These are phyloP conservation scores for Agrocybe chaxingu DNA, from an alignment of 768 basidiomycete genomes.

Conservation along the genomic window DNA sequence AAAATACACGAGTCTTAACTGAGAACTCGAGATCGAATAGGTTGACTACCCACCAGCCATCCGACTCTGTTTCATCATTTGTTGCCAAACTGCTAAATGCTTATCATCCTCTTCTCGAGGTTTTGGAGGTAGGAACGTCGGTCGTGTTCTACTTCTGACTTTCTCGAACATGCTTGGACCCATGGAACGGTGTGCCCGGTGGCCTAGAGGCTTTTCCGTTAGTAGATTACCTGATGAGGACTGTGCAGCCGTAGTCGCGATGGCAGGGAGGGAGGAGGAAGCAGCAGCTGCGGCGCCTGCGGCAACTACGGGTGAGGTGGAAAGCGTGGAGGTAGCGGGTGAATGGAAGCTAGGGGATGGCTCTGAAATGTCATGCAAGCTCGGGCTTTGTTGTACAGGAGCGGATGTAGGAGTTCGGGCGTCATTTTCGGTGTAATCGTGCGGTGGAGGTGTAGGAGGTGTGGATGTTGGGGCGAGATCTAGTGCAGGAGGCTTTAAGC, in stretches of 20 bases:
- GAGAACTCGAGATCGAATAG: neutral
- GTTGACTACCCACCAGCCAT: constrained; percentile 52
- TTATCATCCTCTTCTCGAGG: constrained; percentile 70
- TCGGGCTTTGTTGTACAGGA: neutral
- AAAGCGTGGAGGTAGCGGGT: too few species aligned
- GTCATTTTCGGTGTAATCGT: constrained; percentile 1
- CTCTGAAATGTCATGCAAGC: neutral
- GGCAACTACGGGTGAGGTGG: too few species aligned
- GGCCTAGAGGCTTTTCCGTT: constrained; percentile 28
- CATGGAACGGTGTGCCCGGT: constrained; percentile 47
- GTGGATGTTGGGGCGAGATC: too few species aligned
- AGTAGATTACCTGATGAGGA: constrained; percentile 13
- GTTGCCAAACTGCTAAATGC: constrained; percentile 82
- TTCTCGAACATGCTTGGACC: constrained; percentile 76
- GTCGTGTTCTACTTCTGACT: constrained; percentile 82
- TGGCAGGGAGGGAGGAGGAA: constrained; percentile 12
- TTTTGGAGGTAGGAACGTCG: constrained; percentile 83
- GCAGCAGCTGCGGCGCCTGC: neutral
- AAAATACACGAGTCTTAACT: neutral
- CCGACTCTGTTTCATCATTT: constrained; percentile 84
- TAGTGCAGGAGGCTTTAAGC: constrained; percentile 1
- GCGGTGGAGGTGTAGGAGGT: neutral
- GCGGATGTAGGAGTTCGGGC: constrained; percentile 4
- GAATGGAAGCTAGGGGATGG: too few species aligned
- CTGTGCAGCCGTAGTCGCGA: constrained; percentile 8